A percentile compares a stretch with the other conserved stretches of the same genome.
Conservation (phyloP, 495 filamentous ascomycete genomes). For the Lasiosphaeria ovina region DNA sequence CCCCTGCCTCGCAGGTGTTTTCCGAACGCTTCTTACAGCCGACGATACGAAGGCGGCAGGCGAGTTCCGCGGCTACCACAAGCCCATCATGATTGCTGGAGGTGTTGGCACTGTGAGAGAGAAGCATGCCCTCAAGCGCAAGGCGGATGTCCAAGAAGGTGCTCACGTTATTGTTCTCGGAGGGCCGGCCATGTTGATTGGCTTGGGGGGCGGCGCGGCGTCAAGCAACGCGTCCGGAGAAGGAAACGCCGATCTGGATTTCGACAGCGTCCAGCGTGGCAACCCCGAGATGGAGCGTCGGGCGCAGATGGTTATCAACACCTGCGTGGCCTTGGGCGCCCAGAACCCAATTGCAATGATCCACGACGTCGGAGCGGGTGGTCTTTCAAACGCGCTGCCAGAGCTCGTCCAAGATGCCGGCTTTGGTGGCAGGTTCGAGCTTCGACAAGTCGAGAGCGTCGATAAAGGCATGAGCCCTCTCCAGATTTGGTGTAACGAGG, state of each 20-base stretch:
- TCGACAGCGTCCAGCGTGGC: constrained; percentile 90
- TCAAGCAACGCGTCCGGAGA: constrained; percentile 88
- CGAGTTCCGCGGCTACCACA: constrained; percentile 90
- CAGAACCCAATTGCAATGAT: constrained; percentile 92
- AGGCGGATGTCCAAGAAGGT: constrained; percentile 71
- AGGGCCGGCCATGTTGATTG: constrained; percentile 96
- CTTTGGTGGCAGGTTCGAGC: constrained; percentile 83
- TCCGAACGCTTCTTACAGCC: constrained; percentile 77
- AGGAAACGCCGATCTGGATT: constrained; percentile 85
- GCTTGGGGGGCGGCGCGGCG: constrained; percentile 90
- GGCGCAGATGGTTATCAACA: constrained; percentile 95
- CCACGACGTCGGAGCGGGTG: constrained; percentile 95
- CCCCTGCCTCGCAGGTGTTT: constrained; percentile 85
- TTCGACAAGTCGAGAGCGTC: constrained; percentile 85
- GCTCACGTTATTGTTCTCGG: constrained; percentile 89
- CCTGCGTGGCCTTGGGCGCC: constrained; percentile 77
- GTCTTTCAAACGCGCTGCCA: constrained; percentile 82
- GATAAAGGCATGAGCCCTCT: constrained; percentile 90
- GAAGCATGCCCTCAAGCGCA: constrained; percentile 82
- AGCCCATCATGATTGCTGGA: constrained; percentile 98
- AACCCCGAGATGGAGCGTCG: constrained; percentile 94
- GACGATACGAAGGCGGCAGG: constrained; percentile 43
- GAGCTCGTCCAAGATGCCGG: constrained; percentile 91
- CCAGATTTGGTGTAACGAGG: constrained; percentile 96
- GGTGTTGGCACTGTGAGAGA: constrained; percentile 95